Percentiles rank a stretch among this genome's conserved stretches.
Conservation (phyloP, 305 asterid genomes). For the Salvia sclarea region DNA sequence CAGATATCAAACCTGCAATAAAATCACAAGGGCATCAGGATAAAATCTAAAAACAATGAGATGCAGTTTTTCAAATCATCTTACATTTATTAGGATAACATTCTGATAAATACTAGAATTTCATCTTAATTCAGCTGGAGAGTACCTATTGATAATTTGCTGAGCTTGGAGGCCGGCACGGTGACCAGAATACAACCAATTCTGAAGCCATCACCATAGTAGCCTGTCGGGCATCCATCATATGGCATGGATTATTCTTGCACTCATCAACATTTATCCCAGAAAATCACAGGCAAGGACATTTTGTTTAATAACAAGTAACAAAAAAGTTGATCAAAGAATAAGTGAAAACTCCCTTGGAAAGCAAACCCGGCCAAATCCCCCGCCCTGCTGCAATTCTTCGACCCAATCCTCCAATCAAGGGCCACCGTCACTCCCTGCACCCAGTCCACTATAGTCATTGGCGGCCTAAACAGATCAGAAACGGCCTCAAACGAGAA, state of each 20-base stretch:
- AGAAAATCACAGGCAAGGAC: no score
- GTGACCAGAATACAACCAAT: constrained; percentile 15
- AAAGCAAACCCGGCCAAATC: constrained; percentile 21
- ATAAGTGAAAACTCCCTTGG: not conserved
- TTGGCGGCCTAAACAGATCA: constrained; percentile 19
- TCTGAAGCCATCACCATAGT: constrained; percentile 22
- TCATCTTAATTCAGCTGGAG: not conserved
- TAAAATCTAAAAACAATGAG: no score
- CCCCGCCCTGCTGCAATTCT: constrained; percentile 20
- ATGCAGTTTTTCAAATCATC: no score
- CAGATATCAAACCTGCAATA: constrained; percentile 30
- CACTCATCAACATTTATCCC: constrained; percentile 32
- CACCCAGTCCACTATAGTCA: constrained; percentile 26
- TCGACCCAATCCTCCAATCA: constrained; percentile 33
- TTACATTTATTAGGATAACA: no score
- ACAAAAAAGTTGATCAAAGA: no score
- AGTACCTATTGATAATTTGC: constrained; percentile 25
- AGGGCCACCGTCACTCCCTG: constrained; percentile 23
- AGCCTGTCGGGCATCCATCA: constrained; percentile 20
- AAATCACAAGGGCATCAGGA: not conserved
- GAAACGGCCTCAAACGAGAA: constrained; percentile 31
- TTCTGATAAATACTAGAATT: no score
- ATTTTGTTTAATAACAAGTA: no score
- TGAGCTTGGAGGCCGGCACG: constrained; percentile 11
- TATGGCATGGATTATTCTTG: constrained; percentile 23